Evolutionary conservation across 306 rosid species (phyloP), one percentile per base, ranked within the genome.

Genomic region (Lupinus albus): DNA sequence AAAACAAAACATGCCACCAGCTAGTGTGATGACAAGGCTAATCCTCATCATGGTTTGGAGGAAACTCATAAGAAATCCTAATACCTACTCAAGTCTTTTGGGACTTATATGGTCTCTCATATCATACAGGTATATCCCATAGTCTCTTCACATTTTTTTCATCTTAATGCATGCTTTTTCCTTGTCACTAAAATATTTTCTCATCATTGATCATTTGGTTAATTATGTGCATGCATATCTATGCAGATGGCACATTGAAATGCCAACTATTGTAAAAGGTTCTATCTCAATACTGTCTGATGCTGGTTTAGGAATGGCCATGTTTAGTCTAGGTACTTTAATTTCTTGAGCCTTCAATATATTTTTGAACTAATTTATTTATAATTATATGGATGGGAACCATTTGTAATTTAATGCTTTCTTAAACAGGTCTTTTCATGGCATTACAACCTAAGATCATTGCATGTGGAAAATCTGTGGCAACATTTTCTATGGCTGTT

Each of bases 281-380:
- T 91, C 97, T 15, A 88, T 88, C 38, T 82, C 96, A 18, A 88
- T 91, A 60, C 73, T 91, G 38, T 91, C 97, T 6, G 89, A 91
- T 69, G 93, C 97, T 35, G 97, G 97, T 38, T 75, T 91, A 8
- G 97, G 97, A 80, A 88, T 88, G 96, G 97, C 97, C 45, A 88
- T 91, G 97, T 91, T 91, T 79, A 88, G 97, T 74, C 82, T 91
- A 30, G 97, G 97, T 90, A 81, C 18, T 18, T 46, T n/a, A n/a
- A n/a, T n/a, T 14, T 33, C 44, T 20, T 4, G 7, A 17, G 11
- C 28, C 36, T 28, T 68, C 8, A n/a, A 11, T 25, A 25, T 25
- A 25, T 2, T 25, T 2, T 25, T 25, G 30, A 25, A 25, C 30
- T 25, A 25, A 25, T 25, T 5, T 33, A 5, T 33, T 5, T 33